Conservation (phyloP, 2,329 filamentous ascomycete species). For the Fusarium sp. region DNA sequence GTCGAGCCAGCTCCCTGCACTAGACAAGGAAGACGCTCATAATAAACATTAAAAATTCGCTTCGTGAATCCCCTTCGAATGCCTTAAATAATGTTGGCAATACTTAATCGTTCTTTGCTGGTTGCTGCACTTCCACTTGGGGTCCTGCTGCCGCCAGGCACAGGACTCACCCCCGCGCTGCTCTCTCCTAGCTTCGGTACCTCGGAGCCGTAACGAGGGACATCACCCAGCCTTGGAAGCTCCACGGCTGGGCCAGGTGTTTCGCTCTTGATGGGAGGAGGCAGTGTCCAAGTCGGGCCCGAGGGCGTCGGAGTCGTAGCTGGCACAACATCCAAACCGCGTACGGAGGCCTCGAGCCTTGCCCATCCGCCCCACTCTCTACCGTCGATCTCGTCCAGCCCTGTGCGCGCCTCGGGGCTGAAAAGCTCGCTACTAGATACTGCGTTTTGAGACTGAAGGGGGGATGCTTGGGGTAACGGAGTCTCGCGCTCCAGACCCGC, state of each 20-base stretch:
- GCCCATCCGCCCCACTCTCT: slow-evolving; percentile 88
- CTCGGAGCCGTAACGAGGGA: slow-evolving; percentile 52
- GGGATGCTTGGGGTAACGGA: slow-evolving; percentile 49
- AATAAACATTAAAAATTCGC: slow-evolving; percentile 46
- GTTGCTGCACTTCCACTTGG: slow-evolving; percentile 41
- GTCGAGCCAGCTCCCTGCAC: slow-evolving; percentile 32
- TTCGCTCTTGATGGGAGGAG: slow-evolving; percentile 57
- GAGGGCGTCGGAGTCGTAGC: slow-evolving; percentile 52
- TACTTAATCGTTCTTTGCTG: slow-evolving; percentile 57
- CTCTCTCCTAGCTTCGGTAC: slow-evolving; percentile 44
- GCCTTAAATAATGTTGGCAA: slow-evolving; percentile 62
- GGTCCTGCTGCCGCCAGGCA: slow-evolving; percentile 44
- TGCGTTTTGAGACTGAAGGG: slow-evolving; percentile 35
- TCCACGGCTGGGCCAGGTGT: slow-evolving; percentile 48
- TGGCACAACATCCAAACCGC: slow-evolving; percentile 50
- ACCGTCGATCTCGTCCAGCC: slow-evolving; percentile 70
- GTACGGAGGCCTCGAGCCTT: slow-evolving; percentile 71
- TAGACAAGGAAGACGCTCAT: slow-evolving; percentile 25
- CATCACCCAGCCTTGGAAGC: slow-evolving; percentile 51
- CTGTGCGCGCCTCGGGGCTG: slow-evolving; percentile 65
- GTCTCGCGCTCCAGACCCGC: slow-evolving; percentile 69
- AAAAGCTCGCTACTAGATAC: slow-evolving; percentile 58
- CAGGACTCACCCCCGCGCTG: slow-evolving; percentile 51
- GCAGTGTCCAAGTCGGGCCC: slow-evolving; percentile 54
- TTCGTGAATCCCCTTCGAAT: slow-evolving; percentile 11